phyloP scores from a whole-genome alignment of 768 basidiomycete genomes.

The Albatrellus ellisii region DNA sequence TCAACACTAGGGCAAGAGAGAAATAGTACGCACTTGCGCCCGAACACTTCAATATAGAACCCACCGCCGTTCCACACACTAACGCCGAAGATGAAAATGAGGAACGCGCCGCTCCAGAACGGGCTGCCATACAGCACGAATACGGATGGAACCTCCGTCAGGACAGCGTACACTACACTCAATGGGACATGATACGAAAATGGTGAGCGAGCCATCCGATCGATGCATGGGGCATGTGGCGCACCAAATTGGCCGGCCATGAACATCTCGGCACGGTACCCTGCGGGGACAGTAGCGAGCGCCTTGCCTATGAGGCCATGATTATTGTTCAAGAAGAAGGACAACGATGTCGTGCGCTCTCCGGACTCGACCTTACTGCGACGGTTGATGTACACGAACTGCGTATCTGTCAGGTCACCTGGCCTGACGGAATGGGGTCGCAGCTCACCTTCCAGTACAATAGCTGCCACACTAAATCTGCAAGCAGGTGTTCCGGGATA shows the following conservation, averaged over 20 bases:
- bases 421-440: neutral
- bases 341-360: conserved; percentile 82
- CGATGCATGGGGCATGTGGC: conserved; percentile 13
- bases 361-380: conserved; percentile 86
- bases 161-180: conserved; percentile 70
- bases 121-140: conserved; percentile 74
- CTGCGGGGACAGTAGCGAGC: conserved; percentile 43
- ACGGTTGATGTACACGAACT: conserved; percentile 83
- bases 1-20: conserved; percentile 3
- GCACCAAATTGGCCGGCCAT: conserved; percentile 76
- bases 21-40: conserved; percentile 67
- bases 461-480: conserved; percentile 87
- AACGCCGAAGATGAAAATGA: conserved; percentile 70
- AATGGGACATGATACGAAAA: conserved; percentile 2
- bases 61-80: conserved; percentile 95
- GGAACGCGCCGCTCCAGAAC: conserved; percentile 63
- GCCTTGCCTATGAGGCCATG: conserved; percentile 68
- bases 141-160: conserved; percentile 80
- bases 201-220: conserved; percentile 5
- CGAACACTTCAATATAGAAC: conserved; percentile 95
- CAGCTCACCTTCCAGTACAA: conserved; percentile 77
- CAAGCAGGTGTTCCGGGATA: neutral
- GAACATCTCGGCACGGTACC: conserved; percentile 58
- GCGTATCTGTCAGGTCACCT: conserved; percentile 1
- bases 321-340: conserved; percentile 80